phyloP scores from a whole-genome alignment of 2,329 filamentous ascomycete species.

The Pseudocercospora eumusae region DNA sequence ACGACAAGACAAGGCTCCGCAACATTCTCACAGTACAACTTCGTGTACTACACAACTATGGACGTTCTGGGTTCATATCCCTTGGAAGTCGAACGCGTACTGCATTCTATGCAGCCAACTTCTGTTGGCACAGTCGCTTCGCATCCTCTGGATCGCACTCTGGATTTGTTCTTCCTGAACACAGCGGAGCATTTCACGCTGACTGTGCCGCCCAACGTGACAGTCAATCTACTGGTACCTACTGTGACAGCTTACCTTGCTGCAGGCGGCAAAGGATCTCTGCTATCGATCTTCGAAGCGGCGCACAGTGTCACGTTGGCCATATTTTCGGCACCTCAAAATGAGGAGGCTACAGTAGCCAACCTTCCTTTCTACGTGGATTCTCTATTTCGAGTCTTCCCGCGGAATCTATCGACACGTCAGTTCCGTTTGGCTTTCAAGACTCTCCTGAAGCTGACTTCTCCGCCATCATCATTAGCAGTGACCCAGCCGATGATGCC shows the following conservation, averaged over 20 bases:
- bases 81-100: constrained; percentile 64
- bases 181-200: constrained; percentile 80
- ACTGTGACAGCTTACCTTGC: constrained; percentile 74
- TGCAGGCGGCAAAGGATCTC: constrained; percentile 57
- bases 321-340: constrained; percentile 76
- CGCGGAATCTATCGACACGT: constrained; percentile 71
- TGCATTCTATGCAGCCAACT: constrained; percentile 62
- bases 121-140: constrained; percentile 58
- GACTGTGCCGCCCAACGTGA: constrained; percentile 64
- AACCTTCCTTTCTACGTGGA: constrained; percentile 83
- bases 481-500: constrained; percentile 74
- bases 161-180: constrained; percentile 89
- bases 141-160: constrained; percentile 67
- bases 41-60: constrained; percentile 78
- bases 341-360: constrained; percentile 67
- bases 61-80: constrained; percentile 77
- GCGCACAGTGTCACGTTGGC: constrained; percentile 81
- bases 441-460: constrained; percentile 77
- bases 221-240: constrained; percentile 71
- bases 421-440: constrained; percentile 89
- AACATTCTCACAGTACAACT: constrained; percentile 79
- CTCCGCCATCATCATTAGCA: constrained; percentile 74
- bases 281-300: constrained; percentile 78
- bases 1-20: constrained; percentile 71
- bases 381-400: constrained; percentile 76